A percentile compares a stretch with the other conserved stretches of the same genome.
Conservation (phyloP, 192 early-diverging fungal species). For the Spizellomyces sp. region DNA sequence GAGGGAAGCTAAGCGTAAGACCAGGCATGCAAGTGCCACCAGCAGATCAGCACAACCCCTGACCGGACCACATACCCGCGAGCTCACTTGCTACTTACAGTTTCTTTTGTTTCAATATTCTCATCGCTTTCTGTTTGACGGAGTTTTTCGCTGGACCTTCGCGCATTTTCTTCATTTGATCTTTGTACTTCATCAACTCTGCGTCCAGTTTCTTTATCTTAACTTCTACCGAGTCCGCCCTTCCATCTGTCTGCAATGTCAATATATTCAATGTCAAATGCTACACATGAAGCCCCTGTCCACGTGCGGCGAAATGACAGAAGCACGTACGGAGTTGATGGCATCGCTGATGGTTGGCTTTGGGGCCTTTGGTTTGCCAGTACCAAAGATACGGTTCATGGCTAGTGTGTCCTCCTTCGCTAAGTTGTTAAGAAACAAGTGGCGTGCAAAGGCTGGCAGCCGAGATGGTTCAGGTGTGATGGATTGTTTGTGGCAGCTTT, state of each 20-base stretch:
- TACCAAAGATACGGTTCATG: constrained; percentile 91
- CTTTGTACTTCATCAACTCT: constrained; percentile 85
- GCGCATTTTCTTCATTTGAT: constrained; percentile 92
- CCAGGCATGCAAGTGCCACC: neutral
- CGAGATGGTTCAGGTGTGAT: no score
- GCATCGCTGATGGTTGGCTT: constrained; percentile 90
- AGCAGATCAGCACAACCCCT: neutral
- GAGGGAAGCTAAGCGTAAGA: neutral
- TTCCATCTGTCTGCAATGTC: constrained; percentile 71
- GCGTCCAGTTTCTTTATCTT: constrained; percentile 95
- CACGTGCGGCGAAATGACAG: no score
- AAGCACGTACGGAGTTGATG: constrained; percentile 62
- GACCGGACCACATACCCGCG: neutral
- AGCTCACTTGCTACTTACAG: constrained; percentile 50
- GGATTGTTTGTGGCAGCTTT: no score
- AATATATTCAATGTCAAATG: neutral
- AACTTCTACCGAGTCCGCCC: constrained; percentile 86
- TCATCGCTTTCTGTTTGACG: constrained; percentile 90
- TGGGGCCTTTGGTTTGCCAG: constrained; percentile 76
- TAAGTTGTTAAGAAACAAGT: no score
- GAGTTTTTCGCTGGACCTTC: constrained; percentile 68
- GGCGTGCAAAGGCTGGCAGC: no score
- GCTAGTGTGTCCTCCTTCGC: no score
- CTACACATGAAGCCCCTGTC: neutral
- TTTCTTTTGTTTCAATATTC: constrained; percentile 92